Base-by-base conservation (phyloP, 2,329 filamentous ascomycete species). In the Aureobasidium musti region DNA sequence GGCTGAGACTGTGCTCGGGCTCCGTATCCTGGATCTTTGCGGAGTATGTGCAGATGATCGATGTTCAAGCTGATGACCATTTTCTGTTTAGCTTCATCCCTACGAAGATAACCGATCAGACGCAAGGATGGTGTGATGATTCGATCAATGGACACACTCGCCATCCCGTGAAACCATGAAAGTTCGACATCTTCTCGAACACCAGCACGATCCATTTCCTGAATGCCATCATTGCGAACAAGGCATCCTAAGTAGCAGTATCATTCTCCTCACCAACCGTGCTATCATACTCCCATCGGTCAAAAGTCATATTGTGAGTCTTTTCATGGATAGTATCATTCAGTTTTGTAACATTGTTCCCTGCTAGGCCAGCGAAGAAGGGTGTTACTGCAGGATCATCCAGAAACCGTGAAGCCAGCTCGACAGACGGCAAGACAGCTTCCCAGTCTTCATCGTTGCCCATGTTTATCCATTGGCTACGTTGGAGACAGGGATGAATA, bases 401-500 rank as follows among this genome's bases (percentile, higher is more conserved):
- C 14, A 63, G 17, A 10, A 63, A 19, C 5, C 59, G 59, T 2
- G 45, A 63, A 26, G 59, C 59, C 30, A 63, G 14, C 33, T 63
- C 59, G 4, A 63, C 33, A 41, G 30, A 39, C n/a, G 59, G 45
- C 13, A 50, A 21, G 10, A 63, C 41, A 3, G 45, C 59, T 2
- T 52, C 8, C 59, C 59, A 63, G 2, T 63, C 57, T 19, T 21
- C 43, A 19, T 26, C n/a, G n/a, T 61, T 30, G 2, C 37, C 5
- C 17, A 35, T 26, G 2, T 10, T 14, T n/a, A 28, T 21, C 45
- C 45, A 63, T 28, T 26, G 59, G 1, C 10, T 13, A 10, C 45
- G 59, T 26, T 52, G 59, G 10, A 63, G 21, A 35, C 30, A 35
- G 0, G 59, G 59, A 21, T 63, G 43, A 13, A 63, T 52, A 14